These are phyloP conservation scores for Tuber melanosporum DNA, from an alignment of 495 filamentous ascomycete species.

Conservation along the genomic window DNA sequence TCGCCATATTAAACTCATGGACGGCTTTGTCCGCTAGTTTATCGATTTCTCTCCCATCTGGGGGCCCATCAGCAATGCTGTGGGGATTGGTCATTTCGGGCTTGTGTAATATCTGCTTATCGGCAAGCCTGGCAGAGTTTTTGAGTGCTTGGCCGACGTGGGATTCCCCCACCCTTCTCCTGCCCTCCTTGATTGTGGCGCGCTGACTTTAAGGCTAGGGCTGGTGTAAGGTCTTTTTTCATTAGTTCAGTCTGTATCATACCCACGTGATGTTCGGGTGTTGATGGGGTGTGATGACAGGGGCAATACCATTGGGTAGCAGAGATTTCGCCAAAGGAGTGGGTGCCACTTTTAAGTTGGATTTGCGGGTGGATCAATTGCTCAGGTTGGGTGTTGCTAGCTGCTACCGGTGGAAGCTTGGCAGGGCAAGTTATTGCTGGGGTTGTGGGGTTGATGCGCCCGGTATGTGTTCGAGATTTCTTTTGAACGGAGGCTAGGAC, in stretches of 20 bases:
- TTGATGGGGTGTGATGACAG: conserved; percentile 9
- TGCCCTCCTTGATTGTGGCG: background rate
- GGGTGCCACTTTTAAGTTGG: conserved; percentile 60
- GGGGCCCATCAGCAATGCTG: conserved; percentile 51
- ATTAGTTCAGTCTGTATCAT: background rate
- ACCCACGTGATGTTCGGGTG: background rate
- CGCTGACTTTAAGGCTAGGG: conserved; percentile 37
- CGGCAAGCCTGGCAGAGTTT: conserved; percentile 66
- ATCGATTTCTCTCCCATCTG: conserved; percentile 50
- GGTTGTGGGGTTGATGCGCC: conserved; percentile 46
- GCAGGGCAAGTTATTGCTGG: conserved; percentile 49
- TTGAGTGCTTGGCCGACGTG: conserved; percentile 65
- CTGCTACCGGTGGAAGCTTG: conserved; percentile 31
- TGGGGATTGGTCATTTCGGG: conserved; percentile 65
- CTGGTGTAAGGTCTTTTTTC: conserved; percentile 40
- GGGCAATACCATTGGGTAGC: conserved; percentile 76
- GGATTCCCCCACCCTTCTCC: conserved; percentile 22
- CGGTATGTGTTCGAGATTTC: conserved; percentile 22
- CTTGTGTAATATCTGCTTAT: conserved; percentile 64
- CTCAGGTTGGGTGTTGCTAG: conserved; percentile 59
- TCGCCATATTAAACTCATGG: conserved; percentile 58
- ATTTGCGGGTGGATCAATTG: conserved; percentile 72
- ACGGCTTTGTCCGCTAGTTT: conserved; percentile 53
- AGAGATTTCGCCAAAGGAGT: conserved; percentile 54
- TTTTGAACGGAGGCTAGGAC: background rate